These are phyloP conservation scores for Barnettozyma populi DNA, from an alignment of 805 yeast genomes.

Conservation along the genomic window DNA sequence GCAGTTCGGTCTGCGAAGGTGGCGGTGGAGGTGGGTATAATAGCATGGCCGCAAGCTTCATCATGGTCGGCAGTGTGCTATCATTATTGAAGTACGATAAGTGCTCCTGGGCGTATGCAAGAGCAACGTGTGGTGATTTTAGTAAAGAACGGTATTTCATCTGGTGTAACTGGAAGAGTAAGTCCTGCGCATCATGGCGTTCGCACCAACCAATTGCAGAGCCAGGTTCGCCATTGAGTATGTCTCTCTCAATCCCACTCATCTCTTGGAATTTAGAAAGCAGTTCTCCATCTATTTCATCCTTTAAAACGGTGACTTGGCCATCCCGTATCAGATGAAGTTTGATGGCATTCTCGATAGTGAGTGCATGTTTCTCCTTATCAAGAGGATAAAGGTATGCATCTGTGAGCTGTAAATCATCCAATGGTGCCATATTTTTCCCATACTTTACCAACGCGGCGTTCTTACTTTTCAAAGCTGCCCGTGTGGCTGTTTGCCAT, in stretches of 20 bases:
- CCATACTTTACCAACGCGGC: constrained; percentile 23
- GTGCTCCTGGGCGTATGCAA: constrained; percentile 38
- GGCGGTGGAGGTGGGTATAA: constrained; percentile 18
- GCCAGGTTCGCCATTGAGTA: constrained; percentile 31
- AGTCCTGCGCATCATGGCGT: constrained; percentile 16
- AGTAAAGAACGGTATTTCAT: constrained; percentile 33
- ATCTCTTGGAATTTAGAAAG: constrained; percentile 35
- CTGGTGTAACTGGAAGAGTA: constrained; percentile 41
- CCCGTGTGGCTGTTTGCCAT: constrained; percentile 23
- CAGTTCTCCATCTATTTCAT: constrained; percentile 23
- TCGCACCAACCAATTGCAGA: constrained; percentile 49
- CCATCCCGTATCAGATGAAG: constrained; percentile 44
- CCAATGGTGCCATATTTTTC: background rate
- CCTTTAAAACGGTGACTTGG: constrained; percentile 33
- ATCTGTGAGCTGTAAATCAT: constrained; percentile 29
- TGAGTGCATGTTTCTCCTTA: constrained; percentile 16
- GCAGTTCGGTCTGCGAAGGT: constrained; percentile 27
- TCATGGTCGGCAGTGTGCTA: constrained; percentile 32
- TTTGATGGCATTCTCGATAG: constrained; percentile 38
- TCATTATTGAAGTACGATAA: constrained; percentile 36
- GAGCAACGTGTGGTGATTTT: constrained; percentile 28
- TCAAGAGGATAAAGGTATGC: constrained; percentile 30
- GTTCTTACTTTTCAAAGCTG: constrained; percentile 26
- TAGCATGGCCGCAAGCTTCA: constrained; percentile 36
- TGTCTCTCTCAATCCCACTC: constrained; percentile 36